A percentile compares a stretch with the other conserved stretches of the same genome.
Evolutionary conservation across 352 stramenopile genomes (phyloP).

Genomic region (Phytophthora kernoviae): DNA sequence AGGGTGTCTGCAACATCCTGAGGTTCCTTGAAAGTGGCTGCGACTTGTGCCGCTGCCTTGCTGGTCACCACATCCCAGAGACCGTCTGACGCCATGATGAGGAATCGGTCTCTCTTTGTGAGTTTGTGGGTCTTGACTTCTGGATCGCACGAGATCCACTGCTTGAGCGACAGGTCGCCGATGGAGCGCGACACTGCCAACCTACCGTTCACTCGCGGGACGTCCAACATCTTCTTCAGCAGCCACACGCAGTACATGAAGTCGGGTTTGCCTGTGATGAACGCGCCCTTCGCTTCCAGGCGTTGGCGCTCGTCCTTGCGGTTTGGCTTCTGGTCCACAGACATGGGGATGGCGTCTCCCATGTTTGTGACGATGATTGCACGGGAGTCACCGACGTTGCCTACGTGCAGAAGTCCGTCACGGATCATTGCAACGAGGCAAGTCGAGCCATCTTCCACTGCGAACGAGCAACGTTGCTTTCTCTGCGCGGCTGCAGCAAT

Average conservation of each 20-base stretch:
- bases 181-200: slow-evolving; percentile 87
- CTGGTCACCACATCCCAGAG: slow-evolving; percentile 87
- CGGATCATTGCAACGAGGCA: slow-evolving; percentile 80
- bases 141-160: slow-evolving; percentile 76
- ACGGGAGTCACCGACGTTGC: slow-evolving; percentile 85
- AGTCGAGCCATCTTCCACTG: slow-evolving; percentile 81
- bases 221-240: slow-evolving; percentile 78
- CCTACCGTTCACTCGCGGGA: slow-evolving; percentile 79
- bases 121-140: slow-evolving; percentile 74
- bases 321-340: slow-evolving; percentile 83
- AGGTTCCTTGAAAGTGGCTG: slow-evolving; percentile 47
- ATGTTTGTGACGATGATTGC: slow-evolving; percentile 66
- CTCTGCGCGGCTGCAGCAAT: slow-evolving; percentile 23
- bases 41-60: slow-evolving; percentile 63
- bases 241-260: slow-evolving; percentile 79
- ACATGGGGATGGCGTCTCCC: slow-evolving; percentile 65
- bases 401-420: slow-evolving; percentile 68
- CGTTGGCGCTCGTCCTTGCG: slow-evolving; percentile 74
- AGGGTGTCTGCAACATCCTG: slow-evolving; percentile 68
- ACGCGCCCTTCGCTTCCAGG: slow-evolving; percentile 69
- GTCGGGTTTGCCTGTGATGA: slow-evolving; percentile 64
- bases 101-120: slow-evolving; percentile 62
- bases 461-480: slow-evolving; percentile 46
- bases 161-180: slow-evolving; percentile 78
- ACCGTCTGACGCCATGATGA: slow-evolving; percentile 83